phyloP scores from a whole-genome alignment of 2,329 filamentous ascomycete species.

The Calonectria hawksworthii region DNA sequence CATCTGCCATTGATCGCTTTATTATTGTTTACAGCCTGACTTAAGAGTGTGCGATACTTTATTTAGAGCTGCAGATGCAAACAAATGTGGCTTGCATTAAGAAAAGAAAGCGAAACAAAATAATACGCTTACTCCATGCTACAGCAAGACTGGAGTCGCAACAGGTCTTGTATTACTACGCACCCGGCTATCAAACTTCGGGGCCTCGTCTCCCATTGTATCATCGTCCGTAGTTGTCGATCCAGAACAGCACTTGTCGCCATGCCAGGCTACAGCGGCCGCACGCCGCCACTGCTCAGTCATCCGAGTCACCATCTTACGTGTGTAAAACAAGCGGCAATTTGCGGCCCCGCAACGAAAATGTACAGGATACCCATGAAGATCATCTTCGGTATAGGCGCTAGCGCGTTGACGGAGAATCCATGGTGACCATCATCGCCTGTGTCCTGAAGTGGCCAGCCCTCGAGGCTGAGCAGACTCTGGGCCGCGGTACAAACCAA shows the following conservation, averaged over 20 bases:
- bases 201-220: slow-evolving; percentile 12
- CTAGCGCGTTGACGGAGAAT: slow-evolving; percentile 7
- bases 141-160: slow-evolving; percentile 29
- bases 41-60: no score
- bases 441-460: slow-evolving; percentile 48
- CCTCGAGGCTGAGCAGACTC: neutral
- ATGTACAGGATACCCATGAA: slow-evolving; percentile 17
- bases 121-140: neutral
- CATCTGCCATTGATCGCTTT: no score
- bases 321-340: slow-evolving; percentile 23
- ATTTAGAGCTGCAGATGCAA: no score
- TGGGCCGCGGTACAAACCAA: no score
- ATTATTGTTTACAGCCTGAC: no score
- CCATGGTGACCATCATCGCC: neutral
- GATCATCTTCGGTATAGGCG: slow-evolving; percentile 15
- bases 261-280: neutral
- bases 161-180: slow-evolving; percentile 34
- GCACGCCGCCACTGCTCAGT: neutral
- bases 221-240: neutral
- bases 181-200: slow-evolving; percentile 33
- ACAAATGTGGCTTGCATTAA: neutral
- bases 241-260: neutral
- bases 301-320: neutral
- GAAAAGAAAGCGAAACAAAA: neutral
- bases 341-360: slow-evolving; percentile 30